A percentile compares a stretch with the other conserved stretches of the same genome.
Conservation (phyloP, 2,329 filamentous ascomycete species). For the Ophiostoma himal-ulmi region DNA sequence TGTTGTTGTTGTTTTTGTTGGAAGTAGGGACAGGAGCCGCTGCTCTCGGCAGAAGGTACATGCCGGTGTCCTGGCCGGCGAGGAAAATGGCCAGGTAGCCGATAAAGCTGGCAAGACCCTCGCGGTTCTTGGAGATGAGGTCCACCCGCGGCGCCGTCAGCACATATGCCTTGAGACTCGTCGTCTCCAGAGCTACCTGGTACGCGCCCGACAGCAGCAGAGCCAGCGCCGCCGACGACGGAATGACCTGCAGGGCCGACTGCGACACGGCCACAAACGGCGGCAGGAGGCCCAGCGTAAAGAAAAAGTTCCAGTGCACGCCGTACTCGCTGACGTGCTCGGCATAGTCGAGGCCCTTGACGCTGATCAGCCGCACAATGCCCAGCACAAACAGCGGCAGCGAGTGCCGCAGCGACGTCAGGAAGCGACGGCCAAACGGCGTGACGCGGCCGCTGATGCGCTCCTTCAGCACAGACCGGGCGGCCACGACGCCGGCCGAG, state of each 20-base stretch:
- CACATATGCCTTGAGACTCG: slow-evolving; percentile 73
- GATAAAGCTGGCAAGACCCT: slow-evolving; percentile 90
- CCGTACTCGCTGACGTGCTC: slow-evolving; percentile 97
- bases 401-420: slow-evolving; percentile 68
- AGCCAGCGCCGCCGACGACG: slow-evolving; percentile 71
- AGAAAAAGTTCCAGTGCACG: slow-evolving; percentile 99
- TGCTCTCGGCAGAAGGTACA: slow-evolving; percentile 61
- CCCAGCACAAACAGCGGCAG: slow-evolving; percentile 77
- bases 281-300: slow-evolving; percentile 81
- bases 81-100: slow-evolving; percentile 95
- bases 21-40: slow-evolving; percentile 19
- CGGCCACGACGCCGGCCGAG: slow-evolving; percentile 84
- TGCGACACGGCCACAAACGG: slow-evolving; percentile 84
- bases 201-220: slow-evolving; percentile 64
- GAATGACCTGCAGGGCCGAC: slow-evolving; percentile 60
- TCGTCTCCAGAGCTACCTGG: slow-evolving; percentile 69
- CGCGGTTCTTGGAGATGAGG: slow-evolving; percentile 81
- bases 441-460: slow-evolving; percentile 37
- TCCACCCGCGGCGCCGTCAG: slow-evolving; percentile 73
- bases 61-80: slow-evolving; percentile 75
- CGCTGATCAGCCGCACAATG: slow-evolving; percentile 72
- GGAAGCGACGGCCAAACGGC: slow-evolving; percentile 53
- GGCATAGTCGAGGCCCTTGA: slow-evolving; percentile 92
- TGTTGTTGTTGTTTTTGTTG: neutral
- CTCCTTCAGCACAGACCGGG: slow-evolving; percentile 70